Evolutionary conservation across 257 asterid genomes (phyloP), one percentile per base, ranked within the genome.

Genomic region (Capsicum rhomboideum): DNA sequence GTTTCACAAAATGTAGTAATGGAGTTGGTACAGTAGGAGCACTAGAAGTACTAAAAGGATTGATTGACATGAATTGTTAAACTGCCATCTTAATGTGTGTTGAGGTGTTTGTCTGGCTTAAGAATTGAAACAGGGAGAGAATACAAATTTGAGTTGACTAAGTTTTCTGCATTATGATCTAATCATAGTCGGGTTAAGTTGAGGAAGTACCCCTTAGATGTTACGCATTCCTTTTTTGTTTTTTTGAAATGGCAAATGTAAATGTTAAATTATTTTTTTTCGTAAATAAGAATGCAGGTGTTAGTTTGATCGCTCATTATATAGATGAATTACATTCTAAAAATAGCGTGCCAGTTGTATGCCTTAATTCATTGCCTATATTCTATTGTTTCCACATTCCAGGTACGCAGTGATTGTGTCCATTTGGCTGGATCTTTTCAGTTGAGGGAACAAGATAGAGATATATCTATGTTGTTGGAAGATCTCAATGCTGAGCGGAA

Each of bases 371-470:
- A 75, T 8, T 23, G 56, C 59, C 56, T 78, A 42, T 80, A 79
- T 44, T 80, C 83, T 83, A 67, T 79, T 82, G 26, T 58, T 56
- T 78, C 66, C 67, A 79, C 21, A 20, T 64, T 90, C 77, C 93
- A 93, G 97, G 97, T 92, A 54, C 89, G 92, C 79, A 86, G 88
- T 75, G 94, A 94, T 84, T 93, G 98, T 72, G 80, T 77, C 86
- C 89, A 86, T 82, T 88, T 97, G 87, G 94, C 95, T 83, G 99
- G 99, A 86, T 89, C 89, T 85, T 82, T 90, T 46, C 87, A 82
- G 85, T 85, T 88, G 88, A 87, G 89, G 69, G 94, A 86, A 88
- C 86, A 85, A 85, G 93, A 87, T 68, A 82, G 68, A 79, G 75
- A 50, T 84, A 86, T 90, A 84, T 71, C 49, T 50, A 86, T 64